These are phyloP conservation scores for Diaporthe humulicola DNA, from an alignment of 2,329 filamentous ascomycete species.

Conservation along the genomic window DNA sequence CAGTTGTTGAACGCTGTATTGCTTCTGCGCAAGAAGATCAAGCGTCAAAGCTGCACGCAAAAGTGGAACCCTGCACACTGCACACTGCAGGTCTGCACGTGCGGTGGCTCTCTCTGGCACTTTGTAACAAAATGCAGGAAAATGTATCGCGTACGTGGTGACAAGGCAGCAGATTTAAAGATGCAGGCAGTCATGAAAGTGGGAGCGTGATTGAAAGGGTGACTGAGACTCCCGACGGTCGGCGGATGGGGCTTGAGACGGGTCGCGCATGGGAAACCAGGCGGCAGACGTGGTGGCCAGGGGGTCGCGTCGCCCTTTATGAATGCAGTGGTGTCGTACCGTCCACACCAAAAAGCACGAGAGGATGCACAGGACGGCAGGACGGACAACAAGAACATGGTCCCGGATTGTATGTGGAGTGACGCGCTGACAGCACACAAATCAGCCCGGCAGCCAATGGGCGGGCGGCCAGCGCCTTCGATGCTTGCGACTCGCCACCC, in stretches of 20 bases:
- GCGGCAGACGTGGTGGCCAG: constrained; percentile 22
- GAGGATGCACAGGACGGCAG: constrained; percentile 8
- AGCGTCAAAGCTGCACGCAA: constrained; percentile 27
- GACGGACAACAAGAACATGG: not conserved
- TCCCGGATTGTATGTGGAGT: not conserved
- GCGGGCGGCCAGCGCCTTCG: not conserved
- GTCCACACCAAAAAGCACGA: not conserved
- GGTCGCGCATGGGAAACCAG: constrained; percentile 28
- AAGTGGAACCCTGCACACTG: constrained; percentile 25
- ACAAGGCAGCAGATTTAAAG: not conserved
- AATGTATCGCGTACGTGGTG: not conserved
- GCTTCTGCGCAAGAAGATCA: constrained; percentile 14
- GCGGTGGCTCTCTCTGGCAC: not conserved
- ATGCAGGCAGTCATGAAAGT: constrained; percentile 4
- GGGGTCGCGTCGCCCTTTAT: constrained; percentile 32
- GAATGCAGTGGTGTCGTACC: not conserved
- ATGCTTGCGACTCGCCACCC: constrained; percentile 16
- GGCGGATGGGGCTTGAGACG: constrained; percentile 28
- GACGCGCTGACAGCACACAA: constrained; percentile 30
- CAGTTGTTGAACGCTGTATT: not conserved
- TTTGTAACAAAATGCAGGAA: constrained; percentile 9
- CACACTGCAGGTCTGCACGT: constrained; percentile 11
- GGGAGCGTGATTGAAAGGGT: not conserved
- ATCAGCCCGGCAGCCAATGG: constrained; percentile 7
- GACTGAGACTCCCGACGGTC: not conserved